phyloP scores from a whole-genome alignment of 495 filamentous ascomycete species.

The Aspergillus sclerotioniger region DNA sequence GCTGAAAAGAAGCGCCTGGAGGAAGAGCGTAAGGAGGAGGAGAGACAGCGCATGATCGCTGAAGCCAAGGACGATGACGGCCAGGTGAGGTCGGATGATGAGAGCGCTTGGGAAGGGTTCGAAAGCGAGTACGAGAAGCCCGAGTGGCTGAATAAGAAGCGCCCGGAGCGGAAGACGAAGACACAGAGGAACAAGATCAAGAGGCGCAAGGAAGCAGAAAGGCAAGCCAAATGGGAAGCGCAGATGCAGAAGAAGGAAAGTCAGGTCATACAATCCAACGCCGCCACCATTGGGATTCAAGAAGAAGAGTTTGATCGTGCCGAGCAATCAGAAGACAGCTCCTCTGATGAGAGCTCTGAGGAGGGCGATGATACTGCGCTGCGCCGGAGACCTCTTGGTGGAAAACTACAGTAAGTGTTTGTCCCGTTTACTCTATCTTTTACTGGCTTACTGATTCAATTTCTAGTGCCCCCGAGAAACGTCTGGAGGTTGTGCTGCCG shows the following conservation, averaged over 20 bases:
- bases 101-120: slow-evolving; percentile 85
- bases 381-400: slow-evolving; percentile 67
- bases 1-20: slow-evolving; percentile 74
- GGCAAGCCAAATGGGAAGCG: slow-evolving; percentile 64
- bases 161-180: slow-evolving; percentile 78
- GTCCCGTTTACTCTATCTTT: not conserved
- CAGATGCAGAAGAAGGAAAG: slow-evolving; percentile 66
- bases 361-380: slow-evolving; percentile 57
- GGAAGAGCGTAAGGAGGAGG: slow-evolving; percentile 61
- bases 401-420: slow-evolving; percentile 60
- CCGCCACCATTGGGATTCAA: slow-evolving; percentile 53
- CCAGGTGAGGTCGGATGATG: slow-evolving; percentile 72
- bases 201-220: slow-evolving; percentile 82
- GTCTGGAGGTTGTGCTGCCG: slow-evolving; percentile 83
- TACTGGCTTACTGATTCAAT: slow-evolving; percentile 23
- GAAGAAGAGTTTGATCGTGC: slow-evolving; percentile 50
- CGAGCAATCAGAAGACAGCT: slow-evolving; percentile 26
- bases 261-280: slow-evolving; percentile 61
- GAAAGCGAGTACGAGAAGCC: slow-evolving; percentile 66
- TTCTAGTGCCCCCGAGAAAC: slow-evolving; percentile 67
- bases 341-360: slow-evolving; percentile 55
- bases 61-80: slow-evolving; percentile 67
- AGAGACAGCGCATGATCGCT: slow-evolving; percentile 47
- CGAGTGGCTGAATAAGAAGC: slow-evolving; percentile 65
- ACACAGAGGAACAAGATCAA: slow-evolving; percentile 83